Base-by-base conservation (phyloP, 2,329 filamentous ascomycete species). In the Dendryphion nanum region DNA sequence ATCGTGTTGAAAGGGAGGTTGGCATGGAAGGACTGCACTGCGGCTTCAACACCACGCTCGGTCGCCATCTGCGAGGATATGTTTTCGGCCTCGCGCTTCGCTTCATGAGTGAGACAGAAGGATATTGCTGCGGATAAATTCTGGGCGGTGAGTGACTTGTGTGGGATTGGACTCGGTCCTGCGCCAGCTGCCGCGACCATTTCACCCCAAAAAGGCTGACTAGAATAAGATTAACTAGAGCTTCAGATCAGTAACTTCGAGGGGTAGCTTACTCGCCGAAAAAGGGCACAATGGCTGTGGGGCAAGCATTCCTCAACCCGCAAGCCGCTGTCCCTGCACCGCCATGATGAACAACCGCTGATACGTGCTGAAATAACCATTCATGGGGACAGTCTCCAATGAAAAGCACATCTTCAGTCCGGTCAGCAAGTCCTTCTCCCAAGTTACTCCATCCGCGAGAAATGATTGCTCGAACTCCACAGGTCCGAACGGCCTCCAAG, bases 381-480 rank as follows among this genome's bases (percentile, higher is more conserved):
- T 93, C 88, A 48, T 93, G 87, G 0, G 86, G 86, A 28, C 82
- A 80, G 55, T 89, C 90, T 14, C 85, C 86, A 15, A 91, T 71
- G 77, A 90, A 85, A 55, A 84, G 85, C 2, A 90, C 78, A 5
- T 79, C 78, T 1, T 86, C 78, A 0, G 85, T 85, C 14, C 86
- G 66, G 1, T 77, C 77, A 3, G 85, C 60, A 38, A 19, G 15
- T 7, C 17, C 38, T n/a, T 45, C 42, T 15, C 7, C 79, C 73
- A 38, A 33, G 20, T 45, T 26, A 31, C 24, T 37, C 35, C 24
- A 37, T n/a, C 28, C 28, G 14, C 17, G n/a, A n/a, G 35, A 37
- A 18, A 37, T 19, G 28, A 86, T 18, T 86, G 29, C 87, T 86
- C 88, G 15, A 20, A 4, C 31, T 2, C 29, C 15, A 30, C 29